Evolutionary conservation across 2,329 filamentous ascomycete species (phyloP), one percentile per base, ranked within the genome.

Genomic region (Colletotrichum sojae): DNA sequence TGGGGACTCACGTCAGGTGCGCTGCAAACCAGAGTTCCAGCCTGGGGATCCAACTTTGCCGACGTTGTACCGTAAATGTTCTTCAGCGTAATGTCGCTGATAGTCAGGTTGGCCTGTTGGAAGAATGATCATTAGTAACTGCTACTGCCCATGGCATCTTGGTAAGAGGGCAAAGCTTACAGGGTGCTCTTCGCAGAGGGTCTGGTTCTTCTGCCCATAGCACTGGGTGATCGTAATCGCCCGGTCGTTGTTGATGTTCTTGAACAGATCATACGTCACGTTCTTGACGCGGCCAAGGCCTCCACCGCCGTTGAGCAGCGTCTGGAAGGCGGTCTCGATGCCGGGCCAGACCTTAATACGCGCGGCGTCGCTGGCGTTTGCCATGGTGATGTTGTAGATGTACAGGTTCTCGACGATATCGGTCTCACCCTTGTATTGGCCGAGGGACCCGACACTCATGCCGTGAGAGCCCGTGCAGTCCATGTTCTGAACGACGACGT

Each of bases 311-410:
- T 89, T 86, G 0, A 90, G 82, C 64, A 89, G 86, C 18, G 83
- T 86, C 10, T 85, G 88, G 10, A 90, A 78, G 0, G 83, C 85
- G 2, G 86, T 83, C 2, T 72, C 67, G 15, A 81, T 73, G 40
- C 87, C 87, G 0, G 89, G 88, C 89, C 89, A 91, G 72, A 89
- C 90, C 78, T 93, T 93, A 80, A 94, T 92, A 65, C 91, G 88
- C 0, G 91, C 91, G 31, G 89, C 90, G 71, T 92, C 88, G 63
- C 86, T 82, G 1, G 88, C 86, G 72, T 90, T 88, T 61, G 83
- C 82, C 84, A 90, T 87, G 40, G 83, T 85, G 52, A 85, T 81
- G 72, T 90, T 90, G 78, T 85, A 88, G 63, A 91, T 86, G 73
- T 90, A 88, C 15, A 93, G 76, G 73, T 93, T 89, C 77, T 92